Base-by-base conservation (phyloP, 768 basidiomycete genomes). In the Amanita jacksonii region DNA sequence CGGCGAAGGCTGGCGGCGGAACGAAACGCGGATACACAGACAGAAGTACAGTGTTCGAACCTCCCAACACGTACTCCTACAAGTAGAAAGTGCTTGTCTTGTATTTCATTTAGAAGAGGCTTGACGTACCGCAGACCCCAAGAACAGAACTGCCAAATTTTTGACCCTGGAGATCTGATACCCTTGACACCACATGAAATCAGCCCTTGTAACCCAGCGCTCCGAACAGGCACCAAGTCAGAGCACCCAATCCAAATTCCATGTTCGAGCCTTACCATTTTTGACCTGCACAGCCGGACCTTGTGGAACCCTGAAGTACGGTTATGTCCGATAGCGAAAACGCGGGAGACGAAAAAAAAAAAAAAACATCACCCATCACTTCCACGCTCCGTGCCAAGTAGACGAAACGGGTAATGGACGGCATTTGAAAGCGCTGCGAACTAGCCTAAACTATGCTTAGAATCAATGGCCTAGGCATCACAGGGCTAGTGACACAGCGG, bases 81-180 rank as follows among this genome's bases (percentile, higher is more conserved):
- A 37, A 41, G 45, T 46, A 49, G 50, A 46, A 49, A 55, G 56
- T 56, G 52, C 55, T 61, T 55, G 63, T 62, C 65, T 65, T 65
- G 65, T 65, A 59, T 53, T 59, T 62, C 55, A 41, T 35, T 41
- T 16, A 46, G 41, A 41, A 48, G 25, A 47, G 50, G 56, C 59
- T 68, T 68, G 67, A 68, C 66, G 66, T 68, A 64, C n/a, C n/a
- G n/a, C 65, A 65, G 67, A 66, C 62, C 64, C 62, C 66, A 60
- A n/a, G 62, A 64, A 65, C 55, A 57, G 57, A 46, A 28, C 27
- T 28, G 27, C 27, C 45, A 38, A 50, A 51, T 48, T 53, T 62
- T 64, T 63, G 68, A 66, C 68, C 63, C 55, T 58, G 57, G 49
- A 54, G 63, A 69, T 67, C 65, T 66, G 64, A 66, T 61, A 62